Percentiles rank a stretch among this genome's conserved stretches.
These are phyloP conservation scores for Zymoseptoria crescenta DNA, from an alignment of 2,329 filamentous ascomycete species.

Conservation along the genomic window DNA sequence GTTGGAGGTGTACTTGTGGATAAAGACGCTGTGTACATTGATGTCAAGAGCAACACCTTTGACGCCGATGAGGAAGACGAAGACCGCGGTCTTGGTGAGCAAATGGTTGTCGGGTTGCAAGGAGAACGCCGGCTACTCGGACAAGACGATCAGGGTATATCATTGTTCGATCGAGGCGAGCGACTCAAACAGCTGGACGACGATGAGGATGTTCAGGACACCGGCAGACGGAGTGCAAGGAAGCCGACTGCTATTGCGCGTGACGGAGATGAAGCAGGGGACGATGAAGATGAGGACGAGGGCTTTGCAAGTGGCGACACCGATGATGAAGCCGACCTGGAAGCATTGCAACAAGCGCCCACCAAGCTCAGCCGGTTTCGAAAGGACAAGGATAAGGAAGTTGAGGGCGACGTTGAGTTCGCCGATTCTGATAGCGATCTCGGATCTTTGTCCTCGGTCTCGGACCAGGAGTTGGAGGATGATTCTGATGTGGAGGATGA, in stretches of 20 bases:
- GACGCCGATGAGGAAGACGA: slow-evolving; percentile 53
- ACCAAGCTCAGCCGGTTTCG: slow-evolving; percentile 44
- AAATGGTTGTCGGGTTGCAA: slow-evolving; percentile 86
- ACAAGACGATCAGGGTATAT: slow-evolving; percentile 71
- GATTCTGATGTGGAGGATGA: slow-evolving; percentile 33
- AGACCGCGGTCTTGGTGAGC: slow-evolving; percentile 86
- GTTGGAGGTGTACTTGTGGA: slow-evolving; percentile 93
- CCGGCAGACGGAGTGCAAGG: slow-evolving; percentile 33
- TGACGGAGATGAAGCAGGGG: slow-evolving; percentile 42
- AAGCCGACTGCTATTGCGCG: slow-evolving; percentile 45
- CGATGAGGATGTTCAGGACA: slow-evolving; percentile 38
- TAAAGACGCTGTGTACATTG: slow-evolving; percentile 91
- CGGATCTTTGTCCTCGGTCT: slow-evolving; percentile 67
- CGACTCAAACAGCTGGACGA: slow-evolving; percentile 52
- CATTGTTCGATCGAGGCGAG: slow-evolving; percentile 74
- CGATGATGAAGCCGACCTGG: slow-evolving; percentile 49
- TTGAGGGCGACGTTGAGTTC: slow-evolving; percentile 71
- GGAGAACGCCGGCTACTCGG: slow-evolving; percentile 74
- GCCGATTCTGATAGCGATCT: slow-evolving; percentile 96
- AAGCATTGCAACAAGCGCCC: slow-evolving; percentile 35
- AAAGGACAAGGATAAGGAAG: slow-evolving; percentile 29
- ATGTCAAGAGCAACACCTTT: slow-evolving; percentile 66
- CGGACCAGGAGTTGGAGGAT: slow-evolving; percentile 48
- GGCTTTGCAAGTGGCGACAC: slow-evolving; percentile 40
- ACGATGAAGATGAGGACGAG: slow-evolving; percentile 47